These are phyloP conservation scores for Rhizopus delemar DNA, from an alignment of 371 early-diverging fungal species.

Conservation along the genomic window DNA sequence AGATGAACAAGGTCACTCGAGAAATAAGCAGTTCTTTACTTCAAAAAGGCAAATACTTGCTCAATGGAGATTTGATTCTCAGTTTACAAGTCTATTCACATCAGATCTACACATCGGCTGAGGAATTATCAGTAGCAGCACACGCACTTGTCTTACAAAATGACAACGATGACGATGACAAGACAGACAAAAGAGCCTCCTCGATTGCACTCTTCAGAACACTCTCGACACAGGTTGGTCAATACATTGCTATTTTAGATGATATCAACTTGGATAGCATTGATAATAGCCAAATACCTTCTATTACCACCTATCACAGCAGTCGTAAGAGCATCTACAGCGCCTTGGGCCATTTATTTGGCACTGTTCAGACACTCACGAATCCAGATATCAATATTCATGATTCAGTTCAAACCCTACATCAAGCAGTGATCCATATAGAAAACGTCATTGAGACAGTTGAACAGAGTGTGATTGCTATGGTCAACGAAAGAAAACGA, in stretches of 20 bases:
- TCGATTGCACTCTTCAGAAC: constrained; percentile 44
- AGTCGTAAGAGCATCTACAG: constrained; percentile 64
- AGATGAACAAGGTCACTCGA: background rate
- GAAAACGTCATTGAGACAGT: constrained; percentile 20
- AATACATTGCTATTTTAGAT: constrained; percentile 36
- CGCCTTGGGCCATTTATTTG: constrained; percentile 64
- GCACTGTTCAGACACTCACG: constrained; percentile 58
- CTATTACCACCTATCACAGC: constrained; percentile 47
- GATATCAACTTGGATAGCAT: constrained; percentile 30
- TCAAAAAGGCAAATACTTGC: constrained; percentile 19
- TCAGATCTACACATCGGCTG: constrained; percentile 37
- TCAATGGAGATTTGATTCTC: constrained; percentile 37
- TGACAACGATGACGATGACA: background rate
- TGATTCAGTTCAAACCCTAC: constrained; percentile 9
- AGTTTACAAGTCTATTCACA: constrained; percentile 39
- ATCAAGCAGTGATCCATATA: constrained; percentile 7
- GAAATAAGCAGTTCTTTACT: constrained; percentile 9
- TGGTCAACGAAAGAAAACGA: constrained; percentile 25
- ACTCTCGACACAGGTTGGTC: constrained; percentile 38
- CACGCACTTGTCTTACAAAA: constrained; percentile 4
- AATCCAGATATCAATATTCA: constrained; percentile 15
- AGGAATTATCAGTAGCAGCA: constrained; percentile 19
- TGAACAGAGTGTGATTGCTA: constrained; percentile 20
- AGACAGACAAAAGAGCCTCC: constrained; percentile 19
- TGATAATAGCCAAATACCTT: constrained; percentile 23